These are phyloP conservation scores for Globisporangium orthogonon DNA, from an alignment of 352 stramenopile species.

Conservation along the genomic window DNA sequence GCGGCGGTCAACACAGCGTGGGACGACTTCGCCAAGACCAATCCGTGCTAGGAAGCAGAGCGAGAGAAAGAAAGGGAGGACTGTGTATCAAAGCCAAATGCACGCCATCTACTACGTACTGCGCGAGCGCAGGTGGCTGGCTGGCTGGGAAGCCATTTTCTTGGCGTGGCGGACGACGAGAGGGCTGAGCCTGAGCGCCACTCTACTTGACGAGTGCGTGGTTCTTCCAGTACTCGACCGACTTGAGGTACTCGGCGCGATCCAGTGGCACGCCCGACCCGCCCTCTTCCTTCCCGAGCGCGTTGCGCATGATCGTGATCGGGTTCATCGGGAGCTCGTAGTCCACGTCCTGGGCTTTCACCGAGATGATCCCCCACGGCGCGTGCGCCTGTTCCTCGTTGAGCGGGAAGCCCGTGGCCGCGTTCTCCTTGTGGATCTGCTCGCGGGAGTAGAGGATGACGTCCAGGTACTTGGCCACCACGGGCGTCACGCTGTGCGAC, in stretches of 20 bases:
- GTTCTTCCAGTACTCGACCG: slow-evolving; percentile 85
- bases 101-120: background rate
- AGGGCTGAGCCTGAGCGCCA: no score
- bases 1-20: slow-evolving; percentile 87
- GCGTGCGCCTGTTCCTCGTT: slow-evolving; percentile 49
- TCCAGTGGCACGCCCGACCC: slow-evolving; percentile 82
- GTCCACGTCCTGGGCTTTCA: slow-evolving; percentile 96
- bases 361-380: slow-evolving; percentile 93
- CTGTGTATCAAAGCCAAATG: background rate
- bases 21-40: slow-evolving; percentile 80
- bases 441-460: slow-evolving; percentile 98
- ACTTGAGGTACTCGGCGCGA: slow-evolving; percentile 72
- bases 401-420: slow-evolving; percentile 46
- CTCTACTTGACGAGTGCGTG: slow-evolving; percentile 75
- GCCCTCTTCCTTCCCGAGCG: slow-evolving; percentile 93
- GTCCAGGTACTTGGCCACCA: slow-evolving; percentile 93
- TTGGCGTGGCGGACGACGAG: background rate
- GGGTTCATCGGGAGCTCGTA: slow-evolving; percentile 97
- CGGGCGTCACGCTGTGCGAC: slow-evolving; percentile 81
- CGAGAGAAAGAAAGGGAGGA: background rate
- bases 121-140: no score
- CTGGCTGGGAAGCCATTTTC: no score
- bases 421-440: slow-evolving; percentile 96
- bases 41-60: slow-evolving; percentile 34
- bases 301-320: slow-evolving; percentile 98